phyloP scores from a whole-genome alignment of 768 basidiomycete genomes.

The Termitomyces sp. region DNA sequence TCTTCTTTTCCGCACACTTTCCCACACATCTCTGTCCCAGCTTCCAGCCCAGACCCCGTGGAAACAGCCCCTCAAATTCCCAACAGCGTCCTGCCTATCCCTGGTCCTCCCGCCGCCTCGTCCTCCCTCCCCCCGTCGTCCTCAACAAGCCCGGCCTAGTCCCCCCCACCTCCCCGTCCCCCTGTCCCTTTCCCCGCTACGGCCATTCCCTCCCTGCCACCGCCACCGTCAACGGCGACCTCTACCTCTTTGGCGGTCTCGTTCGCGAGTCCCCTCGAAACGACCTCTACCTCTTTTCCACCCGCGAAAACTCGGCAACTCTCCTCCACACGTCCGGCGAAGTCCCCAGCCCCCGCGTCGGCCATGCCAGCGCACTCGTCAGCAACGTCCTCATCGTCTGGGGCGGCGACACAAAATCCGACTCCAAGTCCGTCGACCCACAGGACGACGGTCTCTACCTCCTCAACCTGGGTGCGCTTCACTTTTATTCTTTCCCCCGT shows the following conservation, averaged over 20 bases:
- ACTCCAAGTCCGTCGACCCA: slow-evolving; percentile 59
- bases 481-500: neutral
- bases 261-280: slow-evolving; percentile 86
- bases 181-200: slow-evolving; percentile 93
- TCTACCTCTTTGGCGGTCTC: slow-evolving; percentile 96
- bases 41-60: slow-evolving; percentile 12
- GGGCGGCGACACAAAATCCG: slow-evolving; percentile 95
- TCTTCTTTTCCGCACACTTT: neutral
- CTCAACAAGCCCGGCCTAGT: slow-evolving; percentile 59
- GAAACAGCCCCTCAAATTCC: slow-evolving; percentile 5
- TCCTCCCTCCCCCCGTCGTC: slow-evolving; percentile 59
- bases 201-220: slow-evolving; percentile 86
- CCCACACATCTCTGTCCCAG: neutral
- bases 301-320: slow-evolving; percentile 70
- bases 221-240: slow-evolving; percentile 76
- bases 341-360: slow-evolving; percentile 85
- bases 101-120: slow-evolving; percentile 75
- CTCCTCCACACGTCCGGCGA: slow-evolving; percentile 87
- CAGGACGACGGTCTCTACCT: slow-evolving; percentile 94
- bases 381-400: slow-evolving; percentile 95
- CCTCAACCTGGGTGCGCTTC: slow-evolving; percentile 78
- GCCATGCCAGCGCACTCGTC: slow-evolving; percentile 93
- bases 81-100: slow-evolving; percentile 61
- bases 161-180: slow-evolving; percentile 64
- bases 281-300: slow-evolving; percentile 89